Conservation (phyloP, 2,329 filamentous ascomycete species). For the Hypoxylon sp. region DNA sequence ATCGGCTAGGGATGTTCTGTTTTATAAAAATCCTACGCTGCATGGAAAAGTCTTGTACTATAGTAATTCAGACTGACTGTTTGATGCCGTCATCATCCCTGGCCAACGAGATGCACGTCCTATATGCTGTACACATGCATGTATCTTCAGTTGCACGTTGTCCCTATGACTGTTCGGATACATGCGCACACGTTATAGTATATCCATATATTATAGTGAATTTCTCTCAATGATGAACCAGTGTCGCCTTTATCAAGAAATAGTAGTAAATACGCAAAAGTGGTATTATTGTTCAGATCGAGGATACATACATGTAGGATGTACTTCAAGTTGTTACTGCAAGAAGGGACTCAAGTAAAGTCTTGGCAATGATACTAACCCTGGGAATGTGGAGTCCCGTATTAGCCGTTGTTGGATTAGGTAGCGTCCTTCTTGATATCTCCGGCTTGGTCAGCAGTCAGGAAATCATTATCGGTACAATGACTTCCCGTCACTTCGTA, state of each 20-base stretch:
- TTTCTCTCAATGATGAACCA: background rate
- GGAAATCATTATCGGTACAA: slow-evolving; percentile 24
- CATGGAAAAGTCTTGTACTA: background rate
- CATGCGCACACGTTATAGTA: background rate
- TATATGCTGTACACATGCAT: background rate
- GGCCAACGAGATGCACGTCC: background rate
- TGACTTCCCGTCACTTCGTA: slow-evolving; percentile 15
- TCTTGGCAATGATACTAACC: slow-evolving; percentile 28
- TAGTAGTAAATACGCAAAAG: background rate
- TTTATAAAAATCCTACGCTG: background rate
- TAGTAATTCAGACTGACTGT: background rate
- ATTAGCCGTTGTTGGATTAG: slow-evolving; percentile 32
- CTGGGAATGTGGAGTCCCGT: slow-evolving; percentile 26
- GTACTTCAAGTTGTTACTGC: slow-evolving; percentile 4
- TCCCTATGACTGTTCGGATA: background rate
- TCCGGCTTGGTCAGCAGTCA: slow-evolving; percentile 41
- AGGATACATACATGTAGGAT: background rate
- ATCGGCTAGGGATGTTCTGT: slow-evolving; percentile 1
- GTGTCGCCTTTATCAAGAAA: background rate
- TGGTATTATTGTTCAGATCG: background rate
- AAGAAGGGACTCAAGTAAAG: slow-evolving; percentile 15
- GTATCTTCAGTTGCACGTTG: slow-evolving; percentile 5
- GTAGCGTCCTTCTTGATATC: slow-evolving; percentile 37
- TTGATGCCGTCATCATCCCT: slow-evolving; percentile 26
- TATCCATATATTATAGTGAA: background rate